A percentile compares a stretch with the other conserved stretches of the same genome.
Conservation (phyloP, 495 filamentous ascomycete genomes). For the Hypomontagnella monticulosa region DNA sequence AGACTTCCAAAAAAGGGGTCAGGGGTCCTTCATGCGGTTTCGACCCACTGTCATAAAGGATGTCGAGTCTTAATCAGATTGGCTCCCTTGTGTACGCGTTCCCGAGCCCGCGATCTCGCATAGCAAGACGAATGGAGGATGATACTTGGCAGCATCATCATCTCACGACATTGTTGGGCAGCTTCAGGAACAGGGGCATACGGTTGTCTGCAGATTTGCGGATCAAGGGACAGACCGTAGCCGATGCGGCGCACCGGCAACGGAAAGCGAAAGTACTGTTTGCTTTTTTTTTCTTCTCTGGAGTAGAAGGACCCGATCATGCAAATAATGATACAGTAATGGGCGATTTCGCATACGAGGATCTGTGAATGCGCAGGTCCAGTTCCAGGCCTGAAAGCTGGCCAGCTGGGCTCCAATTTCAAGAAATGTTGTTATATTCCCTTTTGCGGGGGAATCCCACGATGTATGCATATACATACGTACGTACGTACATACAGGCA, state of each 20-base stretch:
- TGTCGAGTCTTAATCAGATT: slow-evolving; percentile 17
- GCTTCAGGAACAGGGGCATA: slow-evolving; percentile 42
- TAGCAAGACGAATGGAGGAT: slow-evolving; percentile 29
- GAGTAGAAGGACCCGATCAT: slow-evolving; percentile 35
- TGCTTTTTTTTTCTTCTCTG: slow-evolving; percentile 29
- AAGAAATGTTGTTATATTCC: slow-evolving; percentile 31
- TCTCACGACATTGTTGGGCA: slow-evolving; percentile 44
- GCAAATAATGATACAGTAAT: slow-evolving; percentile 43
- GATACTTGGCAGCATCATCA: slow-evolving; percentile 31
- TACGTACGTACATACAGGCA: neutral
- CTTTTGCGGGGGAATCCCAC: slow-evolving; percentile 39
- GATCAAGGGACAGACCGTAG: slow-evolving; percentile 47
- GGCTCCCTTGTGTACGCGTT: slow-evolving; percentile 24
- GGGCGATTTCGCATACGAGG: slow-evolving; percentile 36
- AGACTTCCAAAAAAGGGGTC: slow-evolving; percentile 30
- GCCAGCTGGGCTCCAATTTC: slow-evolving; percentile 30
- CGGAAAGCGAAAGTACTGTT: slow-evolving; percentile 36
- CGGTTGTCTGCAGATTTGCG: slow-evolving; percentile 47
- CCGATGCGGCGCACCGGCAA: slow-evolving; percentile 47
- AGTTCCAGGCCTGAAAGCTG: slow-evolving; percentile 30
- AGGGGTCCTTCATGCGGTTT: slow-evolving; percentile 24
- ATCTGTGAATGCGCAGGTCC: slow-evolving; percentile 36
- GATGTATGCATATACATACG: slow-evolving; percentile 26
- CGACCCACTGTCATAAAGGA: slow-evolving; percentile 23
- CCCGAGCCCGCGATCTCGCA: slow-evolving; percentile 29